Base-by-base conservation (phyloP, 2,329 filamentous ascomycete genomes). In the Fusarium sp. region DNA sequence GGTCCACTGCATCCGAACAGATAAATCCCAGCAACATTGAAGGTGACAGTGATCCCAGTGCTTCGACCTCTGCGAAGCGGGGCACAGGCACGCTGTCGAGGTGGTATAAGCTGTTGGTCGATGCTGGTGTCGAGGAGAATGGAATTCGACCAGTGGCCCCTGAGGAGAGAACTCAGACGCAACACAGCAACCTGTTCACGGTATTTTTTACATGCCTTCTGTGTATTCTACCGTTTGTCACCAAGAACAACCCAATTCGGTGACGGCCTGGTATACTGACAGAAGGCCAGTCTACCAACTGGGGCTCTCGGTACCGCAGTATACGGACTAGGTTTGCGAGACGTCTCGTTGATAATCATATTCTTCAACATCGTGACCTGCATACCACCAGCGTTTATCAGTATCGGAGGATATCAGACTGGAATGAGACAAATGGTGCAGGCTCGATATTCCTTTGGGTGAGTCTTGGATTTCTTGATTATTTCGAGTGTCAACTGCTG, bases 401-500 rank as follows among this genome's bases (percentile, higher is more conserved):
- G 84, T 6, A 84, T 86, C 2, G 82, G 84, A 13, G 87, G 87
- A 1, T 84, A 85, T 17, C 81, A 83, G 59, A 89, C 87, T 4
- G 88, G 87, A 15, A 81, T 89, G 79, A 81, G 88, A 19, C 87
- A 89, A 73, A 83, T 89, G 73, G 83, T 89, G 7, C 86, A 88
- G 69, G 86, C 88, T n/a, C 81, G 88, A 31, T 90, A 88, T 75
- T 84, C 84, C 1, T 90, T 88, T 71, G 87, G 86, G 80, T 85
- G 43, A 31, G 70, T 40, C 31, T 26, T 14, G 21, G 15, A 11
- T 24, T 9, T 42, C 19, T 26, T 26, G 11, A 38, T 49, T 13
- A 10, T 24, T 34, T 10, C n/a, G 17, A 21, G 24, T 6, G 14
- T 31, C 22, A 11, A 19, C 28, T 21, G 34, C 55, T 73, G 58